Conservation (phyloP, 2,329 filamentous ascomycete genomes). For the Aspergillus aculeatinus region DNA sequence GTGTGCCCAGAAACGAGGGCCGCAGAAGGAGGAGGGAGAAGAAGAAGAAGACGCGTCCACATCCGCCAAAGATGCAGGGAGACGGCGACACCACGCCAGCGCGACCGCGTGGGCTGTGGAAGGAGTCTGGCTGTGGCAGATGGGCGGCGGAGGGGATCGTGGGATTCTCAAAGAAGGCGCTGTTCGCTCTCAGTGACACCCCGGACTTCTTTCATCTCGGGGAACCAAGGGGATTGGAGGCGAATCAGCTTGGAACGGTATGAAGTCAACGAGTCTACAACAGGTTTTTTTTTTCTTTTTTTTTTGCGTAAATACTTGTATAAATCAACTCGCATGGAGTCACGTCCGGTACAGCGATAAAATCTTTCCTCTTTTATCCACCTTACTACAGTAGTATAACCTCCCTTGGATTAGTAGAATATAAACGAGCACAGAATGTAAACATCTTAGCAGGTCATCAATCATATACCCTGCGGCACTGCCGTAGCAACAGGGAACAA, state of each 20-base stretch:
- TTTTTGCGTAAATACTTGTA: not conserved
- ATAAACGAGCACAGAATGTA: not conserved
- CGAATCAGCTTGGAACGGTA: not conserved
- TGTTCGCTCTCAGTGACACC: slow-evolving; percentile 27
- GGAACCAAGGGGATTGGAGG: not conserved
- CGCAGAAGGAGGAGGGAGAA: slow-evolving; percentile 9
- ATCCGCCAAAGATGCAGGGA: not conserved
- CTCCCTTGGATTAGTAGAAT: not conserved
- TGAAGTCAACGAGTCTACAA: not conserved
- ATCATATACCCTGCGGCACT: not conserved
- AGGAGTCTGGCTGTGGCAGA: slow-evolving; percentile 82
- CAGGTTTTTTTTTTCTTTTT: no score
- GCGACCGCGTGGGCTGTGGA: slow-evolving; percentile 83
- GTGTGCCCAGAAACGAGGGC: not conserved
- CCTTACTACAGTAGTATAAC: not conserved
- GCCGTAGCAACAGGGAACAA: not conserved
- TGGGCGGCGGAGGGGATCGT: slow-evolving; percentile 58
- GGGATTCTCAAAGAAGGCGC: slow-evolving; percentile 39
- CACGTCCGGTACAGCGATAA: not conserved
- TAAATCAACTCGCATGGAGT: no score
- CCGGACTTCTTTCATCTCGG: not conserved
- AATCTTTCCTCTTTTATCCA: not conserved
- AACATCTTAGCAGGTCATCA: not conserved
- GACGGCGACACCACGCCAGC: slow-evolving; percentile 64
- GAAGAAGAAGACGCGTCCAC: not conserved